Evolutionary conservation across 805 yeast genomes (phyloP).

Genomic region (Candida maris): DNA sequence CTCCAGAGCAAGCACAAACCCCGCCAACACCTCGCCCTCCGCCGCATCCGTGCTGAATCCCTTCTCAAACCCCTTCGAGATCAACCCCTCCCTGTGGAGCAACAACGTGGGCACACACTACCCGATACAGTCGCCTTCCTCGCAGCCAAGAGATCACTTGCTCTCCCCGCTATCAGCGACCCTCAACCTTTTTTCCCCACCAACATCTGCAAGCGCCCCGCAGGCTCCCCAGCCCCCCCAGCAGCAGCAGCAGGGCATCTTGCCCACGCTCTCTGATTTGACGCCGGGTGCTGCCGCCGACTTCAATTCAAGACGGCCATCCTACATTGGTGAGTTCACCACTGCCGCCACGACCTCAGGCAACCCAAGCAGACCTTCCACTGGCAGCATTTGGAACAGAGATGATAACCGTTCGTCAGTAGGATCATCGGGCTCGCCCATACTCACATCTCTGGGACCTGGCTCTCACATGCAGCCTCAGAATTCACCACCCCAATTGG

Average conservation of each 20-base stretch:
- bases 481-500: constrained; percentile 15
- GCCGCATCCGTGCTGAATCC: constrained; percentile 2
- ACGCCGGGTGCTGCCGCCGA: constrained; percentile 6
- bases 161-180: constrained; percentile 20
- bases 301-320: constrained; percentile 19
- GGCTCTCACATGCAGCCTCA: constrained; percentile 7
- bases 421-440: constrained; percentile 26
- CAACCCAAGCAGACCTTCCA: constrained; percentile 15
- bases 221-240: constrained; percentile 4
- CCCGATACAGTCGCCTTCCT: constrained; percentile 5
- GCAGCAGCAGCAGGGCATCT: too few relatives aligned
- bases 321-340: constrained; percentile 21
- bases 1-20: constrained; percentile 8
- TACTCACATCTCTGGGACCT: constrained; percentile 14
- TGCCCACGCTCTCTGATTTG: constrained; percentile 2
- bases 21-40: not conserved
- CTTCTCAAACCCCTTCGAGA: constrained; percentile 24
- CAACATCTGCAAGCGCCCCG: constrained; percentile 5
- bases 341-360: constrained; percentile 5
- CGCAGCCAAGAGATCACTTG: constrained; percentile 11
- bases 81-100: constrained; percentile 24
- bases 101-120: constrained; percentile 8
- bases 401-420: constrained; percentile 21
- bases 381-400: constrained; percentile 16
- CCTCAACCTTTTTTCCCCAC: constrained; percentile 12